Conservation (phyloP, 176 grass and related monocot genomes). For the Cenchrus purpureus region DNA sequence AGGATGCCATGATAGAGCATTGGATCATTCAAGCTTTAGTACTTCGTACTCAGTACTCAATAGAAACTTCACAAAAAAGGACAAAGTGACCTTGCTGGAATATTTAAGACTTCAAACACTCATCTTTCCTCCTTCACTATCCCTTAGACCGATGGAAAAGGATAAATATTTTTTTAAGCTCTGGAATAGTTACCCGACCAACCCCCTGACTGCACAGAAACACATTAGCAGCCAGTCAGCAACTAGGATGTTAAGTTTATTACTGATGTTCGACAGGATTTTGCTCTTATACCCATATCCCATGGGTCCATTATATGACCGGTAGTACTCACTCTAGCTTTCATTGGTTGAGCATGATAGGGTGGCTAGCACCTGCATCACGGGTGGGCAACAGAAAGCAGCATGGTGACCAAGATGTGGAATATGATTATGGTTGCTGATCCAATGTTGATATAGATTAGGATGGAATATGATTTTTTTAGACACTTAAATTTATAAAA, state of each 20-base stretch:
- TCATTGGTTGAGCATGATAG: constrained; percentile 18
- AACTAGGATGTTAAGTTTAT: neutral
- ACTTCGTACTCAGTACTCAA: neutral
- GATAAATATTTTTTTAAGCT: neutral
- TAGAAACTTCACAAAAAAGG: constrained; percentile 9
- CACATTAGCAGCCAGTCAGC: neutral
- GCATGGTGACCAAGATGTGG: neutral
- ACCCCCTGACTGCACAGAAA: neutral
- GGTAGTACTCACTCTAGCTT: neutral
- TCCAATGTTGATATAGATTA: neutral
- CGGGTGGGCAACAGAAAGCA: neutral
- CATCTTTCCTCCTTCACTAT: neutral
- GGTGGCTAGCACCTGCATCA: neutral
- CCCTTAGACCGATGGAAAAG: neutral
- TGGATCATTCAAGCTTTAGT: neutral
- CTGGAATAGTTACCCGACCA: constrained; percentile 21
- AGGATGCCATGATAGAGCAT: constrained; percentile 2
- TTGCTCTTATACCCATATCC: constrained; percentile 6
- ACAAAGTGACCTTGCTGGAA: neutral
- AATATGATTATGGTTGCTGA: neutral
- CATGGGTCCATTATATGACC: neutral
- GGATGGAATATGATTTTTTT: neutral
- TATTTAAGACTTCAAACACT: neutral
- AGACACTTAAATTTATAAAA: neutral
- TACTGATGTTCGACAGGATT: neutral